Base-by-base conservation (phyloP, 805 yeast genomes). In the Clavispora carvajalis region DNA sequence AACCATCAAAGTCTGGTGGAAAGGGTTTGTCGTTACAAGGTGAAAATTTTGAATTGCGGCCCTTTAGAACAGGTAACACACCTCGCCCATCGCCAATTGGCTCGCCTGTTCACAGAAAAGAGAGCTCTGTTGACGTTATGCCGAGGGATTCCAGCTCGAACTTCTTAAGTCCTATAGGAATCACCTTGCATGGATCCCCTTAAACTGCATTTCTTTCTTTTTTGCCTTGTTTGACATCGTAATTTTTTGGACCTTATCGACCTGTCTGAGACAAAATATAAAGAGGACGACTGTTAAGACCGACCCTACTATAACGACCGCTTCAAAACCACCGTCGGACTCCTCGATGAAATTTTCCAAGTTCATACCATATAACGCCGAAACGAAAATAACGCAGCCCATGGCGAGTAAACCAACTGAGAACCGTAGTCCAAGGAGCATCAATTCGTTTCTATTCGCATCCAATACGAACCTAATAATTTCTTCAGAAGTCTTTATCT, bases 351-450 rank as follows among this genome's bases (percentile, higher is more conserved):
- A 89, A 62, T 91, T 93, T 55, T 85, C 87, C 59, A 93, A 67
- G 62, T 93, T 93, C 99, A 93, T 93, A 25, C 99, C 99, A 60
- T 90, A 93, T 9, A 88, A 67, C 0, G 96, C 84, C 2, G 95
- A 93, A 12, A 87, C 58, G 49, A 85, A 86, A 34, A 95, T 67
- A 1, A 93, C 83, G 12, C 82, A 76, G 2, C 95, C 95, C 54
- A 90, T 67, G 3, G 95, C 82, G 25, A 93, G 65, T 41, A 95
- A 71, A 0, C 95, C 93, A 19, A 88, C 80, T 37, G 93, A 82
- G 58, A 88, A 87, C 51, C 84, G 74, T 41, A 93, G 69, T 3
- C 95, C 95, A 29, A 93, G 67, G 22, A 89, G 60, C 96, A 93
- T 89, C 45, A 93, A 71, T 49, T 91, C 88, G 61, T 93, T 93